Percentiles rank a stretch among this genome's conserved stretches.
Evolutionary conservation across 164 flowering plant genomes (phyloP).

Genomic region (Vitis labrusca): DNA sequence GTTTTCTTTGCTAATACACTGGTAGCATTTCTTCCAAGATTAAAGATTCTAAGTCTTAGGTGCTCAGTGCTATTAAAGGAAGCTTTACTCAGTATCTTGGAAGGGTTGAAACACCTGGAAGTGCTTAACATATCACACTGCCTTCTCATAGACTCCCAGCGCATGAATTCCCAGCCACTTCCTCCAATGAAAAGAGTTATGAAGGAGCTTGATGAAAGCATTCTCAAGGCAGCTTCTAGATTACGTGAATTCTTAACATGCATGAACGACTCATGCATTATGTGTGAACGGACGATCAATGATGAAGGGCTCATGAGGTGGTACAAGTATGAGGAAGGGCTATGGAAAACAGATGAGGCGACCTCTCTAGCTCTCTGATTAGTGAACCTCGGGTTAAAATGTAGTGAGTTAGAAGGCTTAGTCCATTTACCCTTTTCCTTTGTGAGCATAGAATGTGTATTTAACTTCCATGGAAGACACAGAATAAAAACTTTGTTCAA

Average conservation of each 20-base stretch:
- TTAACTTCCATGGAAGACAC: too few species aligned
- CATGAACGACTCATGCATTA: conserved; percentile 40
- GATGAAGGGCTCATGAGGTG: conserved; percentile 71
- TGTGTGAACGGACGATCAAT: conserved; percentile 42
- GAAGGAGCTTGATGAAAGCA: conserved; percentile 34
- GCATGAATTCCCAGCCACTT: conserved; percentile 5
- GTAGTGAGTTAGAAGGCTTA: neutral
- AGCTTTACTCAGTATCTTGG: conserved; percentile 42
- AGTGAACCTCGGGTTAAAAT: neutral
- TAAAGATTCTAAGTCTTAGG: conserved; percentile 51
- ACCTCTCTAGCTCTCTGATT: conserved; percentile 43
- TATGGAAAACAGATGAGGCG: conserved; percentile 56
- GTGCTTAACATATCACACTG: conserved; percentile 67
- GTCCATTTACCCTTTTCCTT: conserved; percentile 4
- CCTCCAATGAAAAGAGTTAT: conserved; percentile 27
- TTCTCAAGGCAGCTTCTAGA: conserved; percentile 37
- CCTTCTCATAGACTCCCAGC: conserved; percentile 31
- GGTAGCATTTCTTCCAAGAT: conserved; percentile 32
- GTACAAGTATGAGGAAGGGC: conserved; percentile 60
- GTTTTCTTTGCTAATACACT: conserved; percentile 32
- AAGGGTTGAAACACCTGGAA: conserved; percentile 40
- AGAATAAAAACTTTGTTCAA: too few species aligned
- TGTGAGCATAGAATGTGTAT: too few species aligned
- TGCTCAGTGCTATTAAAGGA: conserved; percentile 30
- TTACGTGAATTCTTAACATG: conserved; percentile 45